Evolutionary conservation across 441 rosid genomes (phyloP).

Genomic region (Aleurites moluccanus): DNA sequence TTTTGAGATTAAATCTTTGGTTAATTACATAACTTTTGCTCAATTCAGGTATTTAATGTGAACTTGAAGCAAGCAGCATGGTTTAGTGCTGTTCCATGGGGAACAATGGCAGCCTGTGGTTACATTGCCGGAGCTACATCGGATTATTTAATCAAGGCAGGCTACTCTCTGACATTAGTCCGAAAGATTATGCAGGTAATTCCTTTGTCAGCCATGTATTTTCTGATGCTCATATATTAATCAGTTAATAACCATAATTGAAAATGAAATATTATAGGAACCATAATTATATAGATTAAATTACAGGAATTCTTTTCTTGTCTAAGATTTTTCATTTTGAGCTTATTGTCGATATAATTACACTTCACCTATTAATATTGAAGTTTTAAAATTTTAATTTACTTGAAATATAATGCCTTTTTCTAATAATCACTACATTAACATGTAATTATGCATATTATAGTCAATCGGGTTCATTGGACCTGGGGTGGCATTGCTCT

Average conservation of each 20-base stretch:
- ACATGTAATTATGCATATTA: constrained; percentile 3
- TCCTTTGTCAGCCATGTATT: not conserved
- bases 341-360: not conserved
- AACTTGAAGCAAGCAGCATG: constrained; percentile 94
- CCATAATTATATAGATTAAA: too few species aligned
- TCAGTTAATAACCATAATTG: too few species aligned
- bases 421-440: not conserved
- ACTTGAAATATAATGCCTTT: constrained; percentile 26
- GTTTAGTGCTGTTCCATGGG: constrained; percentile 99
- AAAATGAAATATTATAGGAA: too few species aligned
- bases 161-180: constrained; percentile 67
- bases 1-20: too few species aligned
- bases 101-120: constrained; percentile 85
- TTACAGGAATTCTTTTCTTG: too few species aligned
- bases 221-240: too few species aligned
- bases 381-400: not conserved
- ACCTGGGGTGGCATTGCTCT: constrained; percentile 75
- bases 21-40: not conserved
- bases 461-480: constrained; percentile 92
- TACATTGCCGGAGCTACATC: constrained; percentile 72
- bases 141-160: constrained; percentile 63
- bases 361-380: not conserved
- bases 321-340: not conserved
- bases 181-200: constrained; percentile 93
- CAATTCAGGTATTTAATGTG: constrained; percentile 66